Evolutionary conservation across 2,329 filamentous ascomycete genomes (phyloP).

Genomic region (Didymella sp.): DNA sequence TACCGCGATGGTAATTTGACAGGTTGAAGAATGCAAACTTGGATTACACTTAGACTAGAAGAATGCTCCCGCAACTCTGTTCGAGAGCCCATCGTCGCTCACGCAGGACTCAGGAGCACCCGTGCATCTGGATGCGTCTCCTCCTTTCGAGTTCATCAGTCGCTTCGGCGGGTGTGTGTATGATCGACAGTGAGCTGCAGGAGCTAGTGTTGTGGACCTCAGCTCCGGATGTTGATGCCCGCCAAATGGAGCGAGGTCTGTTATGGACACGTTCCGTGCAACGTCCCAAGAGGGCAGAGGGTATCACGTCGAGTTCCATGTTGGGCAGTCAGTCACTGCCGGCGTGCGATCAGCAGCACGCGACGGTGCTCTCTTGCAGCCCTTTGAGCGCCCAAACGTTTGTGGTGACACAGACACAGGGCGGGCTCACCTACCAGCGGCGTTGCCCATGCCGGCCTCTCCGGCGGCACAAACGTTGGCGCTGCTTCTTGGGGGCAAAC

Average conservation of each 20-base stretch:
- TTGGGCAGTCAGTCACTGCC: constrained; percentile 4
- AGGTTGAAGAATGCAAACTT: neutral
- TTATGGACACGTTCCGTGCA: constrained; percentile 18
- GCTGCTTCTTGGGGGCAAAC: constrained; percentile 1
- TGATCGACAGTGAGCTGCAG: constrained; percentile 19
- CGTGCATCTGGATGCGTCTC: neutral
- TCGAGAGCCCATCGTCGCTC: neutral
- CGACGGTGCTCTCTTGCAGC: neutral
- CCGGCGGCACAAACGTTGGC: constrained; percentile 18
- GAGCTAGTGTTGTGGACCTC: constrained; percentile 3
- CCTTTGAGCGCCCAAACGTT: neutral
- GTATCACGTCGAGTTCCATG: constrained; percentile 6
- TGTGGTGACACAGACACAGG: constrained; percentile 2
- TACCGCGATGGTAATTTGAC: constrained; percentile 7
- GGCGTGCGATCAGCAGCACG: constrained; percentile 4
- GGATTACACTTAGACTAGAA: neutral
- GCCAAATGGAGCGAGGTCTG: constrained; percentile 1
- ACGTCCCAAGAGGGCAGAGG: constrained; percentile 3
- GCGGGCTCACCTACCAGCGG: constrained; percentile 4
- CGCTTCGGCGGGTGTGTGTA: constrained; percentile 5
- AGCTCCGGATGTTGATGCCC: constrained; percentile 3
- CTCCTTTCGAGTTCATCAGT: constrained; percentile 4
- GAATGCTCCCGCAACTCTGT: neutral
- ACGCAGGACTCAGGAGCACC: neutral
- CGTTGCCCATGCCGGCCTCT: constrained; percentile 1